Percentiles rank a stretch among this genome's conserved stretches.
Evolutionary conservation across 192 early-diverging fungal genomes (phyloP).

Genomic region (Glomus cerebriforme): DNA sequence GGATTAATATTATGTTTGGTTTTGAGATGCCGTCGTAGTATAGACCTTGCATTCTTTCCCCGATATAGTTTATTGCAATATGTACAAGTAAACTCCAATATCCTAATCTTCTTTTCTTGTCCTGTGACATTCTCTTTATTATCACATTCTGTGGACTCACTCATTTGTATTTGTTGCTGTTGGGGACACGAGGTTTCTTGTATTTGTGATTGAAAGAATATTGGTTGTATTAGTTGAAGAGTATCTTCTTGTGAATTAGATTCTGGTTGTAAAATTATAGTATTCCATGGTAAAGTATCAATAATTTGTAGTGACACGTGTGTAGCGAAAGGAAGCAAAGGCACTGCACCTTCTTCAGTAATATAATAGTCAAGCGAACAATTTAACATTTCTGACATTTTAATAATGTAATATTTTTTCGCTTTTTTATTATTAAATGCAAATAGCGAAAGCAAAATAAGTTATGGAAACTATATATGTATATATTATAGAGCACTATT

Average conservation of each 20-base stretch:
- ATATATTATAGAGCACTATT: not conserved
- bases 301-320: not conserved
- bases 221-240: not conserved
- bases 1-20: slow-evolving; percentile 10
- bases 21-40: slow-evolving; percentile 25
- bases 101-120: not conserved
- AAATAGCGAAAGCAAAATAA: not conserved
- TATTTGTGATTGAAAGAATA: not conserved
- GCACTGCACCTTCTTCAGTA: not conserved
- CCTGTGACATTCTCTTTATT: not conserved
- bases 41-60: slow-evolving; percentile 20
- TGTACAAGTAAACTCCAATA: not conserved
- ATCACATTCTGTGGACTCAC: not conserved
- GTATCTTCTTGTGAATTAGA: not conserved
- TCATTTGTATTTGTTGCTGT: not conserved
- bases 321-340: not conserved
- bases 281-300: not conserved
- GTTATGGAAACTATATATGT: not conserved
- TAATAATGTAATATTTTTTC: not conserved
- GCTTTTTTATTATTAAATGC: not conserved
- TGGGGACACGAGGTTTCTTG: not conserved
- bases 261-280: not conserved
- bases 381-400: not conserved
- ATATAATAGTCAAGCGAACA: not conserved
- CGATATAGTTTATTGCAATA: slow-evolving; percentile 17